phyloP scores from a whole-genome alignment of 2,329 filamentous ascomycete genomes.

The Cladophialophora psammophila region DNA sequence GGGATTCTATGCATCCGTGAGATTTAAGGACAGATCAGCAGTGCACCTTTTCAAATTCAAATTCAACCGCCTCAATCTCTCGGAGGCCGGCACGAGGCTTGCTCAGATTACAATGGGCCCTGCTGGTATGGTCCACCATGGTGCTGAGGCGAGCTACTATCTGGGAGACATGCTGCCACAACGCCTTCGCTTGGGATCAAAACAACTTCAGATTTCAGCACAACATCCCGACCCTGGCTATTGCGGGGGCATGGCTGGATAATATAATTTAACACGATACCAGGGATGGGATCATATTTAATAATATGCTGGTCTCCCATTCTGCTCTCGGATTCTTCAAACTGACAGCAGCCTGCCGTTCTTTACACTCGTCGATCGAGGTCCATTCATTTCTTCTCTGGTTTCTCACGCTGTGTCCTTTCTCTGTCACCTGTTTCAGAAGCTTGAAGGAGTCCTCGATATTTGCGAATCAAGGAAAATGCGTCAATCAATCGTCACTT shows the following conservation, averaged over 20 bases:
- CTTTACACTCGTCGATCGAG: slow-evolving; percentile 36
- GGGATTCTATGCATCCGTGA: slow-evolving; percentile 4
- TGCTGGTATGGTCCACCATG: slow-evolving; percentile 10
- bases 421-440: neutral
- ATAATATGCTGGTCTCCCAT: slow-evolving; percentile 2
- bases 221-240: neutral
- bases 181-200: slow-evolving; percentile 20
- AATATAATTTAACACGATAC: neutral
- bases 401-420: slow-evolving; percentile 12
- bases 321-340: slow-evolving; percentile 10
- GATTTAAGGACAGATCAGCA: slow-evolving; percentile 29
- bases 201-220: slow-evolving; percentile 26
- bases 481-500: slow-evolving; percentile 20
- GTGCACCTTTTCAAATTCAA: slow-evolving; percentile 1
- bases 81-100: slow-evolving; percentile 1
- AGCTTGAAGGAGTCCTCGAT: neutral
- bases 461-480: slow-evolving; percentile 16
- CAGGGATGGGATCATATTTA: slow-evolving; percentile 2
- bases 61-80: slow-evolving; percentile 23
- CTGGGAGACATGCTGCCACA: neutral
- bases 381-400: slow-evolving; percentile 27
- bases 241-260: neutral
- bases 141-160: neutral
- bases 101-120: neutral
- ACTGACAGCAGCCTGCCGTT: slow-evolving; percentile 24